Evolutionary conservation across 2,329 filamentous ascomycete species (phyloP).

Genomic region (Arthrobotrys pseudoclavata): DNA sequence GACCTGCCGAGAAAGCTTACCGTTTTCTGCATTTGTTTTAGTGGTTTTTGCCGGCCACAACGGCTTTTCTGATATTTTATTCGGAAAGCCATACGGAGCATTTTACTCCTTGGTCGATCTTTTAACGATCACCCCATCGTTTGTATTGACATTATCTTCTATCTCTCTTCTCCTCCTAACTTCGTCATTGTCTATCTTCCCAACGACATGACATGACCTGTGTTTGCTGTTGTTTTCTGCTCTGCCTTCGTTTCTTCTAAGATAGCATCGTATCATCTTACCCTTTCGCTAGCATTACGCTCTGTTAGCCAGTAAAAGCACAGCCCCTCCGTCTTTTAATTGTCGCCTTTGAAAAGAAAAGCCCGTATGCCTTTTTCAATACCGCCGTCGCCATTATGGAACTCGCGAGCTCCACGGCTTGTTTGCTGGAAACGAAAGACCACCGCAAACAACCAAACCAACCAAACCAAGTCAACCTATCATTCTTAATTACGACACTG

Average conservation of each 20-base stretch:
- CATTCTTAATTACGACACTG: background rate
- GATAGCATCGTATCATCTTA: background rate
- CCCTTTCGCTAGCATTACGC: background rate
- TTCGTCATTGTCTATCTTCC: background rate
- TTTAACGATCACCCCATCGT: background rate
- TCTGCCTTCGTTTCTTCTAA: background rate
- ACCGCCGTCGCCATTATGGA: background rate
- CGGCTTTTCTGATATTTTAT: background rate
- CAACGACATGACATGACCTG: background rate
- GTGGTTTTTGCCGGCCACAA: background rate
- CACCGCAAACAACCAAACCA: background rate
- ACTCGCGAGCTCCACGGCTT: background rate
- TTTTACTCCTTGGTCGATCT: background rate
- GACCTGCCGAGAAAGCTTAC: constrained; percentile 18
- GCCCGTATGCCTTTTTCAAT: background rate
- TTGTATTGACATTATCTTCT: constrained; percentile 9
- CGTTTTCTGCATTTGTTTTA: background rate
- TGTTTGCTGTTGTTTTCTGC: background rate
- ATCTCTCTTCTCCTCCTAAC: background rate
- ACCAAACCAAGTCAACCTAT: constrained; percentile 1
- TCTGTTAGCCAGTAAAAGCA: background rate
- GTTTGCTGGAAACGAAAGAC: background rate
- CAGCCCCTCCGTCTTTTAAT: background rate
- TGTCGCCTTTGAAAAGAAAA: background rate
- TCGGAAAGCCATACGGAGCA: constrained; percentile 2